Evolutionary conservation across 1,284 basidiomycete genomes (phyloP), one percentile per base, ranked within the genome.

Genomic region (Polyporus tsugae): DNA sequence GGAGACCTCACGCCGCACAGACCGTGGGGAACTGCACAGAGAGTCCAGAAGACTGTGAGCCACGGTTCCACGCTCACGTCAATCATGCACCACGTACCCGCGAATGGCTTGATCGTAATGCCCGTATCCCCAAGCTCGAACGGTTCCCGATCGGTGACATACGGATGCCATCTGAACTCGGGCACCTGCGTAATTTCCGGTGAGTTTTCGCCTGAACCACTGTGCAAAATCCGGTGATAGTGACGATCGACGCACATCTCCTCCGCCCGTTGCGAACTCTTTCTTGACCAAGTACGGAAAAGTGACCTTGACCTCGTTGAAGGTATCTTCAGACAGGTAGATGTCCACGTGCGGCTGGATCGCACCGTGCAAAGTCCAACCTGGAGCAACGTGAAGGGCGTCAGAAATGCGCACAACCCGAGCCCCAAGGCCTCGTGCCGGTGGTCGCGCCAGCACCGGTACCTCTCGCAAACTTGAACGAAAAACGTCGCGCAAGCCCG

Each of bases 231-330:
- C n/a, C n/a, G n/a, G n/a, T n/a, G n/a, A n/a, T 25, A 19, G 62
- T 58, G 61, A 44, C 52, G 44, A 35, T 11, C 44, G n/a, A 82
- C 86, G 74, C 73, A 93, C 90, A 80, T 92, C 91, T 57, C 93
- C 93, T 36, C 93, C 91, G 59, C 93, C 92, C 2, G 92, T 91
- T 0, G 91, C 91, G 73, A 87, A 90, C 72, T 91, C 90, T 75
- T 88, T 91, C 11, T 88, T 82, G 22, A 94, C 88, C 15, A 95
- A 84, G 78, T 95, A 95, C 22, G 93, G 93, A 78, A 94, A 95
- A 0, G 89, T 82, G 65, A 86, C 81, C 71, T 89, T 82, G 4
- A 95, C 86, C 73, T 90, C 89, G 33, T 75, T 75, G 74, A 88
- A 93, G 1, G 93, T 95, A 6, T 81, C 83, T 70, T 84, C 80